Evolutionary conservation across 2,329 filamentous ascomycete genomes (phyloP), one percentile per base, ranked within the genome.

Genomic region (Xylaria sp.): DNA sequence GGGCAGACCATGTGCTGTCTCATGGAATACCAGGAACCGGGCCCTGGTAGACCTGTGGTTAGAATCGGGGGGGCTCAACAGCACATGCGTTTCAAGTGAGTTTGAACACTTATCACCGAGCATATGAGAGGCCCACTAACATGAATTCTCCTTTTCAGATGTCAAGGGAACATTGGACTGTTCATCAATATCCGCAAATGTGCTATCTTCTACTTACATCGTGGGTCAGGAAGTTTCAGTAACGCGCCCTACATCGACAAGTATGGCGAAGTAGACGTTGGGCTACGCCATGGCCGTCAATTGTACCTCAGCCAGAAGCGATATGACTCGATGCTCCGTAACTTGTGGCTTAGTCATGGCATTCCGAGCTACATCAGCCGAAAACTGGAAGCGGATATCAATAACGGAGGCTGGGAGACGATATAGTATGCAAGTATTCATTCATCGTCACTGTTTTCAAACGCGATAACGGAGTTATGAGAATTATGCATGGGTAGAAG

Each of bases 101-200:
- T 87, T 39, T 48, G 43, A 57, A 10, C 69, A 23, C 59, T 20
- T 63, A 15, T 20, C 49, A 48, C 33, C 28, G 49, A 57, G 49
- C 48, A 36, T 23, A 56, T 6, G 28, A 7, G 51, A 39, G 8
- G 6, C 28, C 25, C 64, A 68, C 76, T 79, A 74, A 80, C 64
- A 23, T 33, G 15, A 49, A 62, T 33, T 71, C 39, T 67, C 58
- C 61, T 0, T 55, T 54, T 57, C 72, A 97, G 93, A 75, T 98
- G 95, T 80, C 94, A 96, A 78, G 89, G 90, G 71, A 94, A 94
- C 75, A 90, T 97, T 57, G 96, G 96, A n/a, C 84, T 98, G 41
- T 98, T 97, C 83, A 91, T 99, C 80, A 97, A 97, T 80, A 95
- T 99, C 75, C 92, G 96, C 74, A 98, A 98, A 83, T 98, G 97